Conservation (phyloP, 2,329 filamentous ascomycete species). For the Venturia nashicola region DNA sequence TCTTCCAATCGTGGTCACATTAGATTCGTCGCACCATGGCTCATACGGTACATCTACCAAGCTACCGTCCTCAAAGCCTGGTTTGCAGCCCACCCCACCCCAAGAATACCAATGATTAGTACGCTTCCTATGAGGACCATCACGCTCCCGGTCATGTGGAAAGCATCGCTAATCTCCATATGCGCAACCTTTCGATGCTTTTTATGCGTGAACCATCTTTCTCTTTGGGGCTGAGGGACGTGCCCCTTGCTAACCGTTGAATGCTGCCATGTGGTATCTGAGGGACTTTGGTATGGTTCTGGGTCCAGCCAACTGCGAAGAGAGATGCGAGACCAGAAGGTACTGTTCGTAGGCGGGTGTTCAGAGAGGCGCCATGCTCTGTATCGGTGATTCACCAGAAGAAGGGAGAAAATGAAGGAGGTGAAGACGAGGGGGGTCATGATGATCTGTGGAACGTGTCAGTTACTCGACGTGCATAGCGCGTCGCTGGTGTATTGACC, state of each 20-base stretch:
- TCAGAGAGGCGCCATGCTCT: slow-evolving; percentile 33
- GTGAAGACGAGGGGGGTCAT: slow-evolving; percentile 53
- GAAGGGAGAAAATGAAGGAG: slow-evolving; percentile 53
- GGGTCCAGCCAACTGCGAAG: slow-evolving; percentile 23
- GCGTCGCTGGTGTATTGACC: background rate
- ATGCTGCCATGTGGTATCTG: slow-evolving; percentile 17
- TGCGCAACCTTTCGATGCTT: slow-evolving; percentile 44
- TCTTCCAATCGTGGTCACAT: background rate
- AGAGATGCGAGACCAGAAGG: slow-evolving; percentile 24
- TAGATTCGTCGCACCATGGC: background rate
- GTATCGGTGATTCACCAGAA: slow-evolving; percentile 48
- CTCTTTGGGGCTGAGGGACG: slow-evolving; percentile 11
- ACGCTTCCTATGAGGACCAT: slow-evolving; percentile 36
- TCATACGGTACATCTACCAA: background rate
- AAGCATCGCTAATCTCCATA: slow-evolving; percentile 51
- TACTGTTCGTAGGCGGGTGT: slow-evolving; percentile 19
- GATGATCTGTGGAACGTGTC: slow-evolving; percentile 25
- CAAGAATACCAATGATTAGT: slow-evolving; percentile 12
- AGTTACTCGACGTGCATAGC: background rate
- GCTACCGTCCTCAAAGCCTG: background rate
- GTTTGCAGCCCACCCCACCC: background rate
- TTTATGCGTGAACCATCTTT: slow-evolving; percentile 26
- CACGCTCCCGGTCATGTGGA: slow-evolving; percentile 45
- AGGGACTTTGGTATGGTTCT: slow-evolving; percentile 32
- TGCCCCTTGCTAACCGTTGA: slow-evolving; percentile 14